Conservation (phyloP, 345 rosid species). For the Brassica rapa region DNA sequence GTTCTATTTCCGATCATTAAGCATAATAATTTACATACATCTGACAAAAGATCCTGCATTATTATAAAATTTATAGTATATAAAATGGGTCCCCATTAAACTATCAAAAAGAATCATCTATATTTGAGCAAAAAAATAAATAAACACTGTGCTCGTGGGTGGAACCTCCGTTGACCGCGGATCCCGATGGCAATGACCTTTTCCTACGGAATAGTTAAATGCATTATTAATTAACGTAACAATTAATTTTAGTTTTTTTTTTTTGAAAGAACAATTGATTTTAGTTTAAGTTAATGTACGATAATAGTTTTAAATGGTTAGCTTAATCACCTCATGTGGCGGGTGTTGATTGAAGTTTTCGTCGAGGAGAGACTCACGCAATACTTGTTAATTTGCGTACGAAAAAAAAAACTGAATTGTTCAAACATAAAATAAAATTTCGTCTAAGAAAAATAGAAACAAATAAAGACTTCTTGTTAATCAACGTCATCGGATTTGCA, state of each 20-base stretch:
- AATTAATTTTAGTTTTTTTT: constrained; percentile 4
- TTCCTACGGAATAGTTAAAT: constrained; percentile 35
- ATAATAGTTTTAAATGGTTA: constrained; percentile 18
- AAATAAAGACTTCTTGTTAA: neutral
- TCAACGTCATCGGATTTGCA: constrained; percentile 26
- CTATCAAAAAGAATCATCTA: constrained; percentile 21
- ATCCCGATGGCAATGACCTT: constrained; percentile 37
- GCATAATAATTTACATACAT: neutral
- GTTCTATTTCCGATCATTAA: neutral
- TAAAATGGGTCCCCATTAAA: neutral
- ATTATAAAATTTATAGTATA: neutral
- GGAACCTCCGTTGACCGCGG: constrained; percentile 46
- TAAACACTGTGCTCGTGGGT: constrained; percentile 36
- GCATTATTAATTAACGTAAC: constrained; percentile 16
- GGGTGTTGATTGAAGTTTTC: constrained; percentile 37
- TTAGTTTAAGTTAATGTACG: constrained; percentile 24
- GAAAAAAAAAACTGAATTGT: neutral
- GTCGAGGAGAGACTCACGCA: constrained; percentile 12
- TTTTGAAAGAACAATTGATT: neutral
- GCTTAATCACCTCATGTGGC: constrained; percentile 16
- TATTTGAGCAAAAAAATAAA: constrained; percentile 2
- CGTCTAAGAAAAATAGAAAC: neutral
- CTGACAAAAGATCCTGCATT: neutral
- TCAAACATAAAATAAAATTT: constrained; percentile 1
- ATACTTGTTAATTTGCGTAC: constrained; percentile 4